Evolutionary conservation across 2,329 filamentous ascomycete species (phyloP).

Genomic region (Alternaria hordeiaustralica): DNA sequence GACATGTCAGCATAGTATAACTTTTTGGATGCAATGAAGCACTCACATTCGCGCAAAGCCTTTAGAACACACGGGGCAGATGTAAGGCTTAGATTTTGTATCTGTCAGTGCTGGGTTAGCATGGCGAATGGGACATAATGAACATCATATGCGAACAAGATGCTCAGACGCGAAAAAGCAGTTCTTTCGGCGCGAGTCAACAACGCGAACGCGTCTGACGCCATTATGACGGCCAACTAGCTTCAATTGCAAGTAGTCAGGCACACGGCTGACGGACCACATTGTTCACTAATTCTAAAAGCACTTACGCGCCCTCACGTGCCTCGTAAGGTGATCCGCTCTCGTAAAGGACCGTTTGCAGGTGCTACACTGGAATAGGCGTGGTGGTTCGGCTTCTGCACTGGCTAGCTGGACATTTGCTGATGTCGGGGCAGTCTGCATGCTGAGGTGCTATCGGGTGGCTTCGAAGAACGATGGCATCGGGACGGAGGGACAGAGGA

Average conservation of each 20-base stretch:
- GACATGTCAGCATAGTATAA: slow-evolving; percentile 4
- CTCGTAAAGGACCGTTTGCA: slow-evolving; percentile 61
- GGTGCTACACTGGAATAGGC: slow-evolving; percentile 58
- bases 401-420: slow-evolving; percentile 14
- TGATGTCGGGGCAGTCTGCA: slow-evolving; percentile 23
- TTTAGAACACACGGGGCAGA: slow-evolving; percentile 55
- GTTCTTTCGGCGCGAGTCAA: background rate
- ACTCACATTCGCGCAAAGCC: slow-evolving; percentile 54
- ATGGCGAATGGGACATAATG: background rate
- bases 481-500: slow-evolving; percentile 24
- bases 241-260: background rate
- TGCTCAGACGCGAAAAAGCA: background rate
- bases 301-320: slow-evolving; percentile 57
- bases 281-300: background rate
- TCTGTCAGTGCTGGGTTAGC: slow-evolving; percentile 30
- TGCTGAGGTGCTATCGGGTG: slow-evolving; percentile 15
- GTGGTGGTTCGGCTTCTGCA: slow-evolving; percentile 26
- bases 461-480: slow-evolving; percentile 17
- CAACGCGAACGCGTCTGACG: background rate
- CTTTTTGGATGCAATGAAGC: background rate
- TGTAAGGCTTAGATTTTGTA: slow-evolving; percentile 54
- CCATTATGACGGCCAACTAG: background rate
- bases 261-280: background rate
- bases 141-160: background rate
- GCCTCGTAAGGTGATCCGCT: slow-evolving; percentile 60